Evolutionary conservation across 345 rosid species (phyloP).

Genomic region (Litchi chinensis): DNA sequence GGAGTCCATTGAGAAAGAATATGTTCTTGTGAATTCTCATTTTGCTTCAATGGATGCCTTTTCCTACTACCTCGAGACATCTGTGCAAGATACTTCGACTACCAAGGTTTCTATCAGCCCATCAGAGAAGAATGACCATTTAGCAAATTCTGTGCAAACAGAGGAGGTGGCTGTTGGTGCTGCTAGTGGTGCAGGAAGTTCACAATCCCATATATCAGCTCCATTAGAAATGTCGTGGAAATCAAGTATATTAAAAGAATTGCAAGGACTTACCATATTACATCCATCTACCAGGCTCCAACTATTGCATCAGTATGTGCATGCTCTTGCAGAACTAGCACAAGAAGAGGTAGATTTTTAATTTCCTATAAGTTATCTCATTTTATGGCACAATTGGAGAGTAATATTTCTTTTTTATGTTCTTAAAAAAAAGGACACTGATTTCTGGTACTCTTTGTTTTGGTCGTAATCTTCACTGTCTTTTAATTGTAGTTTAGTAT

Average conservation of each 20-base stretch:
- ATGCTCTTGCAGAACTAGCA: conserved; percentile 57
- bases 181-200: conserved; percentile 24
- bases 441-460: background rate
- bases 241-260: conserved; percentile 46
- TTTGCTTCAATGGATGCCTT: conserved; percentile 52
- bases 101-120: conserved; percentile 33
- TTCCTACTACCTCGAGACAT: conserved; percentile 60
- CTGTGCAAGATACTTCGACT: conserved; percentile 52
- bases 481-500: conserved; percentile 1
- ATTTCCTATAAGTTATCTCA: background rate
- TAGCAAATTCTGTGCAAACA: conserved; percentile 35
- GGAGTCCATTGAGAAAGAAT: conserved; percentile 74
- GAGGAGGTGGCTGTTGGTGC: conserved; percentile 30
- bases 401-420: background rate
- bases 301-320: conserved; percentile 53
- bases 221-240: conserved; percentile 32
- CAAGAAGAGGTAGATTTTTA: conserved; percentile 58
- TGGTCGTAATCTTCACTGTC: background rate
- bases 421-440: background rate
- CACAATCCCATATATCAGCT: conserved; percentile 34
- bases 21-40: conserved; percentile 66
- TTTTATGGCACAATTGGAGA: background rate
- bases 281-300: conserved; percentile 67
- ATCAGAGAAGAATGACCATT: conserved; percentile 38
- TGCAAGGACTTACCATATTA: conserved; percentile 48